These are phyloP conservation scores for Sambucus nigra DNA, from an alignment of 129 eudicot species.

Conservation along the genomic window DNA sequence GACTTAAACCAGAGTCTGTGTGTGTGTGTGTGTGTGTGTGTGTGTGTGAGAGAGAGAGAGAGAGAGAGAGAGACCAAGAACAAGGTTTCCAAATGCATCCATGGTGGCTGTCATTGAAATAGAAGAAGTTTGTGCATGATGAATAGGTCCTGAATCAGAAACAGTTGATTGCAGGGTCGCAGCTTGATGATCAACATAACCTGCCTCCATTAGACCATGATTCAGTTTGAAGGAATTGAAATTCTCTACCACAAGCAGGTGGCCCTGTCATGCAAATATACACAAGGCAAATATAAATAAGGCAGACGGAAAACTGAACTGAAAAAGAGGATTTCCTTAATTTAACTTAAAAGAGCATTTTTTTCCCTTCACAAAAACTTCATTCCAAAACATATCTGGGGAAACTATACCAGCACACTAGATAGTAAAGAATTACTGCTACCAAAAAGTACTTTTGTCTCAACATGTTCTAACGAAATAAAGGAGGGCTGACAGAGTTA, in stretches of 20 bases:
- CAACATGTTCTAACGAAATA: too few relatives aligned
- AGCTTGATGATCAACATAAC: conserved; percentile 62
- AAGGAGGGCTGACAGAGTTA: too few relatives aligned
- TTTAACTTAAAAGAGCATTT: too few relatives aligned
- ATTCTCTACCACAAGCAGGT: conserved; percentile 69
- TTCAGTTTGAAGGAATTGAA: conserved; percentile 49
- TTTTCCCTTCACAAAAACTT: too few relatives aligned
- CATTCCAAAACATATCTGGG: too few relatives aligned
- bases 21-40: too few relatives aligned
- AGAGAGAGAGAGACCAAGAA: conserved; percentile 50
- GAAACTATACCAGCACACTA: too few relatives aligned
- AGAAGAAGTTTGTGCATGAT: conserved; percentile 47
- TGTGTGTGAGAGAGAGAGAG: background rate
- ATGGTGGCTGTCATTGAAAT: conserved; percentile 89
- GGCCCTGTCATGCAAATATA: conserved; percentile 49
- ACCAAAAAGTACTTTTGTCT: too few relatives aligned
- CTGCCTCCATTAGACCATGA: conserved; percentile 93
- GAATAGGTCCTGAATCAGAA: conserved; percentile 16
- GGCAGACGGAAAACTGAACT: too few relatives aligned
- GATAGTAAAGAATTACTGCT: too few relatives aligned
- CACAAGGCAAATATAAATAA: background rate
- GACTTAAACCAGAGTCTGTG: background rate
- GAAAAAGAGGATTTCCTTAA: too few relatives aligned
- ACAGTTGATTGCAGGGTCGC: conserved; percentile 23
- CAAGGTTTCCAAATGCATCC: conserved; percentile 75